phyloP scores from a whole-genome alignment of 345 rosid genomes.

The Pelargonium nanum region DNA sequence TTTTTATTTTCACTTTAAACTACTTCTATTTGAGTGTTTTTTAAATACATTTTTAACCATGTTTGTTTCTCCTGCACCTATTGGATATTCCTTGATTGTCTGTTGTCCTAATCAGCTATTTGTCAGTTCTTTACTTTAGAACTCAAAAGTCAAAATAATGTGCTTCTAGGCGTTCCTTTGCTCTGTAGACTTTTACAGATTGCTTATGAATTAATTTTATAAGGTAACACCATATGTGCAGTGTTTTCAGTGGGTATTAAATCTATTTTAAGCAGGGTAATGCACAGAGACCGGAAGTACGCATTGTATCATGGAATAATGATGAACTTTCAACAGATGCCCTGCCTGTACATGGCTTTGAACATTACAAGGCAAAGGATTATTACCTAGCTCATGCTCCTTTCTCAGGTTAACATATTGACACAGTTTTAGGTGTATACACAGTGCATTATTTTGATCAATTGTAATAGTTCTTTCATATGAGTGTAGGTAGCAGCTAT shows the following conservation, averaged over 20 bases:
- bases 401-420: conserved; percentile 64
- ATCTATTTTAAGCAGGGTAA: conserved; percentile 57
- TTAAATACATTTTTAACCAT: too few relatives aligned
- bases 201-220: background rate
- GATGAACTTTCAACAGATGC: conserved; percentile 99
- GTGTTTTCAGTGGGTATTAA: too few relatives aligned
- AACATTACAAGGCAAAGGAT: conserved; percentile 96
- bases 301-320: conserved; percentile 81
- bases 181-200: background rate
- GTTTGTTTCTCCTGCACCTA: background rate
- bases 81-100: background rate
- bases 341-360: conserved; percentile 89
- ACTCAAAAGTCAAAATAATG: too few relatives aligned
- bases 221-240: conserved; percentile 2
- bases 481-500: conserved; percentile 81
- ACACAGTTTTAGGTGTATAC: conserved; percentile 10
- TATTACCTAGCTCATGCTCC: conserved; percentile 96
- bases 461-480: conserved; percentile 13
- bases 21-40: too few relatives aligned
- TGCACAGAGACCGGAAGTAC: conserved; percentile 97
- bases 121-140: background rate
- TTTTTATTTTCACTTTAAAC: background rate
- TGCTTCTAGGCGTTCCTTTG: background rate
- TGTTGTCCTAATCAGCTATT: background rate
- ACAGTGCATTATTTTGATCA: conserved; percentile 11